Evolutionary conservation across 2,329 filamentous ascomycete species (phyloP).

Genomic region (Fusarium tupiense): DNA sequence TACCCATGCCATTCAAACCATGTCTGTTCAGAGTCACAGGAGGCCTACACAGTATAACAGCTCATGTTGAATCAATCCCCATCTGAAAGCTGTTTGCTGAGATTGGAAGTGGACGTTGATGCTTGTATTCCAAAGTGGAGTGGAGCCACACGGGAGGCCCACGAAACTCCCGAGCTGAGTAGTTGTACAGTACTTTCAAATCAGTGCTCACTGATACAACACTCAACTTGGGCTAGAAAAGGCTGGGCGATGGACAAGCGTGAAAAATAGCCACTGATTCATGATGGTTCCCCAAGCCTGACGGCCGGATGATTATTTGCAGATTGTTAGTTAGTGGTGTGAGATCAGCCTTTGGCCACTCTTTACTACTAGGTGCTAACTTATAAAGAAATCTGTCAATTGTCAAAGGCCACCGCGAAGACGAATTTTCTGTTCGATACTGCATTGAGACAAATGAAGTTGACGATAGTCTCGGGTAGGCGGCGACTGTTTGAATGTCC

Average conservation of each 20-base stretch:
- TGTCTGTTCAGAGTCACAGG: not conserved
- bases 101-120: constrained; percentile 30
- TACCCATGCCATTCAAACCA: not conserved
- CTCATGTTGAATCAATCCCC: not conserved
- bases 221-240: not conserved
- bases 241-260: not conserved
- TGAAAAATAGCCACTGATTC: not conserved
- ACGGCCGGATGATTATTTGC: constrained; percentile 3
- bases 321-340: not conserved
- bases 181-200: constrained; percentile 19
- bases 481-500: not conserved
- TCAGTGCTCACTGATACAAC: not conserved
- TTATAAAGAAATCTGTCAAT: not conserved
- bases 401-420: constrained; percentile 11
- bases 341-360: constrained; percentile 1
- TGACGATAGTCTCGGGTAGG: constrained; percentile 17
- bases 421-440: constrained; percentile 11
- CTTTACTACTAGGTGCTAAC: not conserved
- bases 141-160: constrained; percentile 19
- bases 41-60: not conserved
- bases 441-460: not conserved
- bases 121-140: constrained; percentile 20
- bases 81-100: constrained; percentile 29
- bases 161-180: constrained; percentile 27
- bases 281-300: not conserved